Percentiles rank a stretch among this genome's conserved stretches.
phyloP scores from a whole-genome alignment of 108 stramenopile genomes.

The Cylindrotheca closterium region DNA sequence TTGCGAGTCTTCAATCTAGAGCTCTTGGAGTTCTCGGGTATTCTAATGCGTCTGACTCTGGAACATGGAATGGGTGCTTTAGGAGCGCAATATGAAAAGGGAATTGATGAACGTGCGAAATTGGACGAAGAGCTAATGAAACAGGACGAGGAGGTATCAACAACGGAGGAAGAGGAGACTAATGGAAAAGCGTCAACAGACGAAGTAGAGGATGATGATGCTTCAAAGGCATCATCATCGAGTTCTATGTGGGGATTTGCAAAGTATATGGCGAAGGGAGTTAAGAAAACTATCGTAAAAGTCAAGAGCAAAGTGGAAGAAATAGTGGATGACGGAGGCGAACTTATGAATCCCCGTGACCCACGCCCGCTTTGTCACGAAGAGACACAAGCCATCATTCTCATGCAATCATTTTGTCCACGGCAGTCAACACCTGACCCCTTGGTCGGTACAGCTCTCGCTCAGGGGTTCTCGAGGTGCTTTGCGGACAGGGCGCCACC shows the following conservation, averaged over 20 bases:
- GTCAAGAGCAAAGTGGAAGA: slow-evolving; percentile 54
- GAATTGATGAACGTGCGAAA: slow-evolving; percentile 31
- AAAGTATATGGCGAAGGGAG: slow-evolving; percentile 74
- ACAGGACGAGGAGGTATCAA: not conserved
- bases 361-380: slow-evolving; percentile 60
- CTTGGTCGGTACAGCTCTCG: slow-evolving; percentile 63
- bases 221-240: slow-evolving; percentile 18
- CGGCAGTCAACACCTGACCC: slow-evolving; percentile 76
- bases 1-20: slow-evolving; percentile 68
- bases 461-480: slow-evolving; percentile 67
- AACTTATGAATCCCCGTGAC: slow-evolving; percentile 65
- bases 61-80: slow-evolving; percentile 63
- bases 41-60: slow-evolving; percentile 44
- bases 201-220: slow-evolving; percentile 19
- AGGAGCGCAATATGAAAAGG: slow-evolving; percentile 44
- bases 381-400: slow-evolving; percentile 64
- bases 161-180: not conserved
- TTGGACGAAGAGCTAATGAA: slow-evolving; percentile 29
- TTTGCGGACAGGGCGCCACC: slow-evolving; percentile 58
- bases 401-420: slow-evolving; percentile 80
- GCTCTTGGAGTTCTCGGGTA: slow-evolving; percentile 68
- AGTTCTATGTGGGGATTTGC: slow-evolving; percentile 72
- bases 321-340: slow-evolving; percentile 56
- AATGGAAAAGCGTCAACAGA: slow-evolving; percentile 13
- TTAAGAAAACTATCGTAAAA: slow-evolving; percentile 48